Percentiles rank a stretch among this genome's conserved stretches.
Evolutionary conservation across 106 monocot genomes (phyloP).

Genomic region (Phalaenopsis equestris): DNA sequence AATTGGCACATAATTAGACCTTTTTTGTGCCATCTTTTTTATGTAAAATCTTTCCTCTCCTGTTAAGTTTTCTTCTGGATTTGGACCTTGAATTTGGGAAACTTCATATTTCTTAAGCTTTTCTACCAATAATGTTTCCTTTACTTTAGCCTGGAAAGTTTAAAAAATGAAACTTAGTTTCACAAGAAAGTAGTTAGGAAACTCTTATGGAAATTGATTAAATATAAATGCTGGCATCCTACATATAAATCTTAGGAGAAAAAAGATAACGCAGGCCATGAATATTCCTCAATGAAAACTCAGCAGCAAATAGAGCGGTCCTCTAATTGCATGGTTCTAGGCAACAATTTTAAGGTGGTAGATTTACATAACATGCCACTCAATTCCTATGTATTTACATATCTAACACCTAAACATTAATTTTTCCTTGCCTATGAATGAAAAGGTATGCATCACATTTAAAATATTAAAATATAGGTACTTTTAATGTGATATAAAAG

Average conservation of each 20-base stretch:
- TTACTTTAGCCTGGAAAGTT: conserved; percentile 63
- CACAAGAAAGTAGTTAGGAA: background rate
- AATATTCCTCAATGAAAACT: too few relatives aligned
- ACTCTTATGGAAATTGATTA: background rate
- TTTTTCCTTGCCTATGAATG: too few relatives aligned
- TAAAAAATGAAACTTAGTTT: background rate
- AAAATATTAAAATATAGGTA: too few relatives aligned
- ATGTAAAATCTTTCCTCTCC: conserved; percentile 90
- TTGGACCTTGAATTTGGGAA: conserved; percentile 63
- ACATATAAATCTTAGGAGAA: background rate
- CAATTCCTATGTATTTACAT: too few relatives aligned
- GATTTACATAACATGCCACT: too few relatives aligned
- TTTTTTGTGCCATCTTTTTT: conserved; percentile 97
- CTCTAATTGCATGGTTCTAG: too few relatives aligned
- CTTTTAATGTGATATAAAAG: too few relatives aligned
- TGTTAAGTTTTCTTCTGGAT: conserved; percentile 44
- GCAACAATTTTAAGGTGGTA: too few relatives aligned
- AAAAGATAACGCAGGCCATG: background rate
- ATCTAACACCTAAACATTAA: too few relatives aligned
- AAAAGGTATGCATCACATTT: too few relatives aligned
- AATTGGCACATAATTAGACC: conserved; percentile 89
- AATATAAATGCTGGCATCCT: background rate
- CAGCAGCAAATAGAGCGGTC: too few relatives aligned
- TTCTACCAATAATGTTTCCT: conserved; percentile 67
- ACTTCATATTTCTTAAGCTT: conserved; percentile 84